These are phyloP conservation scores for Themeda triandra DNA, from an alignment of 176 grass and related monocot genomes.

Conservation along the genomic window DNA sequence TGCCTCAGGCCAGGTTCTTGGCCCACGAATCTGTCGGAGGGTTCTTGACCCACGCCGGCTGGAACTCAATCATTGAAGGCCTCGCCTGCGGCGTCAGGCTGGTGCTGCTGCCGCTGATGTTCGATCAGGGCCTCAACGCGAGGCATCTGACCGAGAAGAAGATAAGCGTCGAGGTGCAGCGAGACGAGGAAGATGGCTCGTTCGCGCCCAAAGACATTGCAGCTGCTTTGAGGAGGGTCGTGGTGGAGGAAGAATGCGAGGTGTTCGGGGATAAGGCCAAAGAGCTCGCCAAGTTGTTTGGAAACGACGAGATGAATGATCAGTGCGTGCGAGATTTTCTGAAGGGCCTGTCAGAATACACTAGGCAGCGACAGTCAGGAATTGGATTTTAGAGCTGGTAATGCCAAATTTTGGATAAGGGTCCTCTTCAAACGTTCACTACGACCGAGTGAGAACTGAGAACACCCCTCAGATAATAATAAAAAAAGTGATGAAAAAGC, in stretches of 20 bases:
- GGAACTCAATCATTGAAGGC: conserved; percentile 34
- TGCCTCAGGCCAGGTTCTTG: conserved; percentile 6
- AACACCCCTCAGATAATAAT: too few relatives aligned
- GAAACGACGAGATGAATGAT: conserved; percentile 9
- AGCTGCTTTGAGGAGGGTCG: conserved; percentile 18
- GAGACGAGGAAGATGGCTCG: conserved; percentile 23
- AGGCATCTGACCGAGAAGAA: conserved; percentile 18
- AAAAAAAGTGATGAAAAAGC: too few relatives aligned
- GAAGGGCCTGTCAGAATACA: neutral
- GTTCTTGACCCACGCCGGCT: conserved; percentile 44
- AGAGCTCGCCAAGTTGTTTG: conserved; percentile 11
- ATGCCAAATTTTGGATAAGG: neutral
- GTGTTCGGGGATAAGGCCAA: neutral
- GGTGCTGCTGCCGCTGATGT: conserved; percentile 33
- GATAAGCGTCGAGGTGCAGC: conserved; percentile 19
- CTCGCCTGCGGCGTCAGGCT: conserved; percentile 8
- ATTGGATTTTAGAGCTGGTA: neutral
- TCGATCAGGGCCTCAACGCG: conserved; percentile 39
- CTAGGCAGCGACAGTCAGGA: neutral
- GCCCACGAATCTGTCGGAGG: conserved; percentile 14
- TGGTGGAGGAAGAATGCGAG: conserved; percentile 21
- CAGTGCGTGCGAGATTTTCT: neutral
- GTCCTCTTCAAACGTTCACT: too few relatives aligned
- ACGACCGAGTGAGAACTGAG: too few relatives aligned
- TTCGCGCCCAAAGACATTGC: conserved; percentile 6